Percentiles rank a stretch among this genome's conserved stretches.
Evolutionary conservation across 495 filamentous ascomycete species (phyloP).

Genomic region (Penicillium paradoxum): DNA sequence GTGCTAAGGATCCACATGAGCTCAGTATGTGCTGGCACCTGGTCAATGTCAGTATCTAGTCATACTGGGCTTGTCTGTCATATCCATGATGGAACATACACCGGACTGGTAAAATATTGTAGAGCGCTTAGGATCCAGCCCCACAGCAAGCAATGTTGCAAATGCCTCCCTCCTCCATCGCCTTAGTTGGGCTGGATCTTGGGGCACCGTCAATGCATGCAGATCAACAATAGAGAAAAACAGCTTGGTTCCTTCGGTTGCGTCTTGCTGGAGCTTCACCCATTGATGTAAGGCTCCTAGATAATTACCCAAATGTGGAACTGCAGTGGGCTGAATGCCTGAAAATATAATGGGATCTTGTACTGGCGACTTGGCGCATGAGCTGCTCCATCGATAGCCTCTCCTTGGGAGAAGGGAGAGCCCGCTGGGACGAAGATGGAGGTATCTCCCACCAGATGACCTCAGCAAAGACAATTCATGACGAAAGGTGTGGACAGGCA

Average conservation of each 20-base stretch:
- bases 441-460: constrained; percentile 2
- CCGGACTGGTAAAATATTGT: constrained; percentile 82
- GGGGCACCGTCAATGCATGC: constrained; percentile 81
- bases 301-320: constrained; percentile 97
- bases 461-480: neutral
- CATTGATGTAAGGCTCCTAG: constrained; percentile 86
- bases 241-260: constrained; percentile 51
- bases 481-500: constrained; percentile 3
- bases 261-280: constrained; percentile 68
- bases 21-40: constrained; percentile 77
- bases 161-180: constrained; percentile 66
- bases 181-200: constrained; percentile 53
- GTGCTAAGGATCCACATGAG: constrained; percentile 96
- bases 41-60: constrained; percentile 13
- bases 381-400: constrained; percentile 14
- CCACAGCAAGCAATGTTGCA: constrained; percentile 76
- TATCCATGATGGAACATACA: constrained; percentile 33
- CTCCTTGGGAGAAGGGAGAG: constrained; percentile 3
- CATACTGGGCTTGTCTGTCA: neutral
- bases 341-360: constrained; percentile 62
- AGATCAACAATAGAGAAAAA: constrained; percentile 86
- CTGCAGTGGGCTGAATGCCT: constrained; percentile 91
- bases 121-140: constrained; percentile 66
- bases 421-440: neutral
- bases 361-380: constrained; percentile 4